Conservation (phyloP, 257 asterid genomes). For the Lycium barbarum region DNA sequence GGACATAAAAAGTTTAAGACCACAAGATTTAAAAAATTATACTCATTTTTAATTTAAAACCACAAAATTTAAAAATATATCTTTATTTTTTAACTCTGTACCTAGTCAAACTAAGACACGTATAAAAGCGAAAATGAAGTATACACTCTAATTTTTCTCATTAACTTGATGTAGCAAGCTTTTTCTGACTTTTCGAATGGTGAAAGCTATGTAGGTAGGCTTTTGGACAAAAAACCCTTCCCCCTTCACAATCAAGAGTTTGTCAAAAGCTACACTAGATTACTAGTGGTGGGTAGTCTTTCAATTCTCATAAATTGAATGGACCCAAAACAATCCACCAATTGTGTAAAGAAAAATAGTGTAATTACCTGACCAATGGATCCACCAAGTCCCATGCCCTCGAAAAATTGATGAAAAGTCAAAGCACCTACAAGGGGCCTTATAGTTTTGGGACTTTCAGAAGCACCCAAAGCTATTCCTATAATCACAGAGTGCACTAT, state of each 20-base stretch:
- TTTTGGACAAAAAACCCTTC: neutral
- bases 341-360: neutral
- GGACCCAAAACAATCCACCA: neutral
- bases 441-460: conserved; percentile 12
- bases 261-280: neutral
- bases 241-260: neutral
- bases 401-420: conserved; percentile 34
- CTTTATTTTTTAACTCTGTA: too few relatives aligned
- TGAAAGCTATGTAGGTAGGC: neutral
- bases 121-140: too few relatives aligned
- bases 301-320: neutral
- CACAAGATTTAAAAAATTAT: too few relatives aligned
- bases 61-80: too few relatives aligned
- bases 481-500: conserved; percentile 29
- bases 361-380: conserved; percentile 24
- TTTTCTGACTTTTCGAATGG: neutral
- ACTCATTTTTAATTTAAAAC: too few relatives aligned
- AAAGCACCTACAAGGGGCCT: conserved; percentile 19
- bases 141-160: neutral
- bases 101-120: too few relatives aligned
- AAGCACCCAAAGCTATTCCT: conserved; percentile 33
- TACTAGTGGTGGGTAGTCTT: neutral
- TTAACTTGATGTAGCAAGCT: neutral
- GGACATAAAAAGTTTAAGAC: too few relatives aligned
- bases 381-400: conserved; percentile 37